Base-by-base conservation (phyloP, 164 flowering plant species). In the Aristolochia contorta region DNA sequence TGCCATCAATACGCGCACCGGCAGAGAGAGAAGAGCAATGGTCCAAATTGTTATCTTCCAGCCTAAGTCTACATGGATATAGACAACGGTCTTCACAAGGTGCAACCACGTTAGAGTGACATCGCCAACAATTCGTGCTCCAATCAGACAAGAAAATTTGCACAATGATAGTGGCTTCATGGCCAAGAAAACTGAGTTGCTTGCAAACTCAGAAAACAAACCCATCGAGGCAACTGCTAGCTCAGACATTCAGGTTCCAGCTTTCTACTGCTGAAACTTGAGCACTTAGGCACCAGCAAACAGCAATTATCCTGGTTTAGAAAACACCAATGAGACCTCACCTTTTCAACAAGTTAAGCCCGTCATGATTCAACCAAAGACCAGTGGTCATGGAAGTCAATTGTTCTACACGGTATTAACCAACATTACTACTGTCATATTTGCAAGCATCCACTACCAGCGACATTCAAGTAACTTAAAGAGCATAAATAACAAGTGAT, bases 1-100 rank as follows among this genome's bases (percentile, higher is more conserved):
- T 20, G 91, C 86, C 57, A 66, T 77, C 58, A 85, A 54, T 52
- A 80, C 20, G 56, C 82, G 81, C 12, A 67, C 15, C 1, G 91
- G 96, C 45, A 88, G 79, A 61, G 76, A 63, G 47, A 79, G 20
- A 55, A 82, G 24, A 49, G 84, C 76, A 58, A 77, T 15, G 15
- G 57, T 67, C 82, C 81, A 82, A n/a, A 72, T 58, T 13, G 72
- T 37, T 14, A 70, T 33, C 55, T 59, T 69, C 75, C 75, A 70
- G 60, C 78, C 55, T 50, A 80, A 2, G 24, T 60, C 62, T 22
- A 77, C 25, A 48, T 75, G 76, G 54, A 81, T 52, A 52, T 25
- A 49, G 64, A 85, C 43, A 10, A 74, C 10, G 33, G 77, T 65
- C 66, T 61, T 78, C 52, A 80, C 63, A 53, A 88, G 41, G 59